phyloP scores from a whole-genome alignment of 2,329 filamentous ascomycete species.

The Juglanconis juglandina region DNA sequence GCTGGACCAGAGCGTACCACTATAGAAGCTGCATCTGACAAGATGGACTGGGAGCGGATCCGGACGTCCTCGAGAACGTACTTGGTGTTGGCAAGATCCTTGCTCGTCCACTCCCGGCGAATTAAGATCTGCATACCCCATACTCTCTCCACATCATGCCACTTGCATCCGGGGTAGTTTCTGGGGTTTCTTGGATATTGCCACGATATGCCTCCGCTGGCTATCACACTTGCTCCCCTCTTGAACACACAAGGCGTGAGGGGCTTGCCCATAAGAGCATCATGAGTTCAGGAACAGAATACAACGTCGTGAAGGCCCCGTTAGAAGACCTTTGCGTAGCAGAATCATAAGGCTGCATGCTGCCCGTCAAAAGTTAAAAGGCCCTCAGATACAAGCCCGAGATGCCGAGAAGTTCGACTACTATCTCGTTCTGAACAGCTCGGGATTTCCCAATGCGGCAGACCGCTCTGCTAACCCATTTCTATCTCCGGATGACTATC shows the following conservation, averaged over 20 bases:
- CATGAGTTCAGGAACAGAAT: too few relatives aligned
- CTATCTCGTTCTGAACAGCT: neutral
- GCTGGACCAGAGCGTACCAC: neutral
- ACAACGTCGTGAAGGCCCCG: too few relatives aligned
- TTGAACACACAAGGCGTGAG: neutral
- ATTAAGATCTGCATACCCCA: slow-evolving; percentile 3
- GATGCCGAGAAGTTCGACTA: neutral
- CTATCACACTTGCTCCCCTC: neutral
- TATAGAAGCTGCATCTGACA: neutral
- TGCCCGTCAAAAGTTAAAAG: neutral
- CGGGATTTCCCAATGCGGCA: slow-evolving; percentile 4
- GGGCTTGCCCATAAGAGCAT: too few relatives aligned
- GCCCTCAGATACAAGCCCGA: too few relatives aligned
- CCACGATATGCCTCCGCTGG: too few relatives aligned
- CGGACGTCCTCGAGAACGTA: neutral
- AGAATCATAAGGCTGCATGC: neutral
- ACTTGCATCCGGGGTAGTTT: neutral
- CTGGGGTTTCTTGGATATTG: neutral
- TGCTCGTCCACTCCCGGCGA: neutral
- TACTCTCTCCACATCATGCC: slow-evolving; percentile 1
- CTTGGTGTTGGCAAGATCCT: neutral
- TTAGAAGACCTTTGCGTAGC: too few relatives aligned
- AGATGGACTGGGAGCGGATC: neutral
- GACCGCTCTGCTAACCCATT: neutral
- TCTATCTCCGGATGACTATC: neutral